phyloP scores from a whole-genome alignment of 1,284 basidiomycete species.

The Fereydounia khargensis region DNA sequence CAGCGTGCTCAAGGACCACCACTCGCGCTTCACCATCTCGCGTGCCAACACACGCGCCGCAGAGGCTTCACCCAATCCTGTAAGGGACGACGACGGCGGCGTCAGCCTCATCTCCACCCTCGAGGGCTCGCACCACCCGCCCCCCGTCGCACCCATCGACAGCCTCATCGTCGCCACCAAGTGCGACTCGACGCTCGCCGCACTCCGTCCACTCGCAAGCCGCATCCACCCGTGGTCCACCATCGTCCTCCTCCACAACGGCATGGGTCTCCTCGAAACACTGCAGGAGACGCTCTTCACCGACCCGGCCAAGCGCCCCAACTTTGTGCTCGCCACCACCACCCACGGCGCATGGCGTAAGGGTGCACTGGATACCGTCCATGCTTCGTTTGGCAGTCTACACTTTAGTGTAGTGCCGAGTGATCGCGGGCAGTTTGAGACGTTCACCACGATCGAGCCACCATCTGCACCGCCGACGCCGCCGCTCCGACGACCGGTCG shows the following conservation, averaged over 20 bases:
- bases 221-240: constrained; percentile 72
- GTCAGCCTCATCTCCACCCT: constrained; percentile 19
- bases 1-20: constrained; percentile 8
- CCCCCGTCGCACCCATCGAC: constrained; percentile 37
- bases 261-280: constrained; percentile 81
- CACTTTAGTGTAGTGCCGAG: constrained; percentile 79
- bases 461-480: not conserved
- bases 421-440: constrained; percentile 7
- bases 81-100: constrained; percentile 32
- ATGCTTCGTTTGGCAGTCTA: constrained; percentile 72
- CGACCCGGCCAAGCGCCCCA: constrained; percentile 71
- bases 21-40: constrained; percentile 17
- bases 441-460: not conserved
- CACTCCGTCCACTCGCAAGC: constrained; percentile 66
- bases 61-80: constrained; percentile 3
- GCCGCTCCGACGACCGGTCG: not conserved
- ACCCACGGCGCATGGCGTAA: constrained; percentile 71
- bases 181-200: constrained; percentile 67
- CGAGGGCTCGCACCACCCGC: constrained; percentile 1
- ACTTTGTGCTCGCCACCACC: constrained; percentile 80
- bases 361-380: constrained; percentile 65
- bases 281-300: constrained; percentile 71
- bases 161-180: constrained; percentile 78
- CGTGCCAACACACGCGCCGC: constrained; percentile 3
- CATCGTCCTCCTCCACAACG: constrained; percentile 87